phyloP scores from a whole-genome alignment of 345 rosid genomes.

The Physaria fendleri region DNA sequence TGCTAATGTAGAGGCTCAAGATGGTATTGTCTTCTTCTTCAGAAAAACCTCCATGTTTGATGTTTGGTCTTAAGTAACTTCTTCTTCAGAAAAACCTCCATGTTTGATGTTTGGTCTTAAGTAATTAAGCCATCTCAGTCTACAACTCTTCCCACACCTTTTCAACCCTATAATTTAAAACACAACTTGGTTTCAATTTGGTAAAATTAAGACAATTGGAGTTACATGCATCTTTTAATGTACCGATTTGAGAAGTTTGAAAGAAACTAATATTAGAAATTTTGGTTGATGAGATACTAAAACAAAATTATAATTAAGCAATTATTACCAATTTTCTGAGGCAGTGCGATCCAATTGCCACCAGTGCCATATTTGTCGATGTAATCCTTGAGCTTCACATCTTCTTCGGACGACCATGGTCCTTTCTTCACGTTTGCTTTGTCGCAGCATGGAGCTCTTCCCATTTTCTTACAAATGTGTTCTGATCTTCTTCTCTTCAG shows the following conservation, averaged over 20 bases:
- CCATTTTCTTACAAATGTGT: slow-evolving; percentile 40
- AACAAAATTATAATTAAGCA: not conserved
- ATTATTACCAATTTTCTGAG: slow-evolving; percentile 81
- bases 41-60: slow-evolving; percentile 96
- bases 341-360: slow-evolving; percentile 97
- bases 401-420: slow-evolving; percentile 98
- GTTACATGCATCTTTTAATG: not conserved
- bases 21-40: slow-evolving; percentile 98
- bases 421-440: slow-evolving; percentile 91
- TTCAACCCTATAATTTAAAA: slow-evolving; percentile 51
- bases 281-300: not conserved
- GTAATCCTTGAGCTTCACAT: slow-evolving; percentile 82
- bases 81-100: slow-evolving; percentile 98
- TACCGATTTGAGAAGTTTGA: not conserved
- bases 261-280: not conserved
- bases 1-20: slow-evolving; percentile 93
- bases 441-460: slow-evolving; percentile 98
- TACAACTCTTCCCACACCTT: slow-evolving; percentile 98
- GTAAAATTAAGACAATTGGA: not conserved
- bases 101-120: slow-evolving; percentile 93
- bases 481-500: slow-evolving; percentile 9
- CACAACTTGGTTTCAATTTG: not conserved
- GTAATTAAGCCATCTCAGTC: slow-evolving; percentile 96
- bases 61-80: slow-evolving; percentile 93
- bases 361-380: slow-evolving; percentile 83